Conservation (phyloP, 257 asterid genomes). For the Solanum sparsipilum region DNA sequence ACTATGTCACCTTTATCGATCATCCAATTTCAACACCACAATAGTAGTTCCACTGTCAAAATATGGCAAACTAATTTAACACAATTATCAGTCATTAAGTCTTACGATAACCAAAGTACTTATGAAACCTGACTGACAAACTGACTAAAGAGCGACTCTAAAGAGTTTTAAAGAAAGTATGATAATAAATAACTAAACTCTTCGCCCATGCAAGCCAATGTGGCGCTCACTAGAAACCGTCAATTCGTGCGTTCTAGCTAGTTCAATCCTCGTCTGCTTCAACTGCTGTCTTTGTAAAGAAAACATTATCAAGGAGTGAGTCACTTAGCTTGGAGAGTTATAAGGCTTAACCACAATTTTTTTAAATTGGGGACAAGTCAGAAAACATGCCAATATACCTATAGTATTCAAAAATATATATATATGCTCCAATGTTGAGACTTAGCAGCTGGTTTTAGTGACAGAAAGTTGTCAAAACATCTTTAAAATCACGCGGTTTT, state of each 20-base stretch:
- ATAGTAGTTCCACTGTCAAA: not conserved
- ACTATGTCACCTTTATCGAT: not conserved
- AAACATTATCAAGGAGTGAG: not conserved
- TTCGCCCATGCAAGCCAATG: not conserved
- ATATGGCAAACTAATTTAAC: not conserved
- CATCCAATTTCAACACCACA: not conserved
- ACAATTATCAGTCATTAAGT: not conserved
- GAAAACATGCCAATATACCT: not conserved
- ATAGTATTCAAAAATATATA: not conserved
- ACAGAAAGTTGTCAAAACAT: not conserved
- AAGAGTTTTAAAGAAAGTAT: not conserved
- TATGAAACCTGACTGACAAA: not conserved
- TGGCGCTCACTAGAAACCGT: not conserved
- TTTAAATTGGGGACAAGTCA: not conserved
- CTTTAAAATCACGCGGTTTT: not conserved
- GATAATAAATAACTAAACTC: not conserved
- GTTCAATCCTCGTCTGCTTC: not conserved
- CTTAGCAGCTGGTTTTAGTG: not conserved
- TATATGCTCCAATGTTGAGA: not conserved
- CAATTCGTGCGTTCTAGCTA: not conserved
- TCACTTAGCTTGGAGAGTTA: not conserved
- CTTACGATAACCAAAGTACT: not conserved
- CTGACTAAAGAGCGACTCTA: not conserved
- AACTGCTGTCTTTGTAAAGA: not conserved
- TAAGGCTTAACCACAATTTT: not conserved